Percentiles rank a stretch among this genome's conserved stretches.
Evolutionary conservation across 805 yeast species (phyloP).

Genomic region (Peterozyma xylosa): DNA sequence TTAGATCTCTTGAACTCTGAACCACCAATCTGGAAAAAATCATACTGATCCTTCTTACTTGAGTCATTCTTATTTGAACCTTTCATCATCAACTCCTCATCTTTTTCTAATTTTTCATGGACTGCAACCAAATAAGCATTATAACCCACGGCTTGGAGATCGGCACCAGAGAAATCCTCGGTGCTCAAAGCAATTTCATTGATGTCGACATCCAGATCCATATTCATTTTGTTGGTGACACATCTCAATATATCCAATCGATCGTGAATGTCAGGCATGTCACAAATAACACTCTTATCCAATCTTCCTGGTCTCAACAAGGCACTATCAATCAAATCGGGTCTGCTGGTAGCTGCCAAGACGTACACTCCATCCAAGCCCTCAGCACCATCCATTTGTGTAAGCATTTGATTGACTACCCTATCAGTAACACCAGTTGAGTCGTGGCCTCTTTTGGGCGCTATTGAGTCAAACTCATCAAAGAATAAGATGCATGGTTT

Average conservation of each 20-base stretch:
- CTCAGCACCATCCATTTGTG: constrained; percentile 99
- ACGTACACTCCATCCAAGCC: constrained; percentile 96
- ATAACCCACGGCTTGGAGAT: constrained; percentile 84
- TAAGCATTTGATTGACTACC: constrained; percentile 92
- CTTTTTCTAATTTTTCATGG: constrained; percentile 53
- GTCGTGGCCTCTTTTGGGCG: constrained; percentile 97
- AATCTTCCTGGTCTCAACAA: constrained; percentile 91
- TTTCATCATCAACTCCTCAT: constrained; percentile 22
- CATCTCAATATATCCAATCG: constrained; percentile 64
- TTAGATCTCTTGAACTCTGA: neutral
- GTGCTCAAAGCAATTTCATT: constrained; percentile 48
- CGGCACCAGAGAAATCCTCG: constrained; percentile 89
- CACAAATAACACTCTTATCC: constrained; percentile 88
- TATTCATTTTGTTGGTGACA: constrained; percentile 52
- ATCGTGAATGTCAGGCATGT: constrained; percentile 68
- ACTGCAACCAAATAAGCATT: constrained; percentile 88
- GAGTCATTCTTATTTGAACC: constrained; percentile 9
- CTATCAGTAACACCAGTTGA: constrained; percentile 97
- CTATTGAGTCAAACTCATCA: constrained; percentile 95
- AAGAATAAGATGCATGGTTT: constrained; percentile 89
- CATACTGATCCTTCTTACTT: constrained; percentile 16
- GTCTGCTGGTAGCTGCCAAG: constrained; percentile 92
- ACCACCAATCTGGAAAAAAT: constrained; percentile 34
- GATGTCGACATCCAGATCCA: constrained; percentile 45
- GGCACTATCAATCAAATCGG: constrained; percentile 93